Evolutionary conservation across 768 basidiomycete species (phyloP).

Genomic region (Pleurotus eryngii): DNA sequence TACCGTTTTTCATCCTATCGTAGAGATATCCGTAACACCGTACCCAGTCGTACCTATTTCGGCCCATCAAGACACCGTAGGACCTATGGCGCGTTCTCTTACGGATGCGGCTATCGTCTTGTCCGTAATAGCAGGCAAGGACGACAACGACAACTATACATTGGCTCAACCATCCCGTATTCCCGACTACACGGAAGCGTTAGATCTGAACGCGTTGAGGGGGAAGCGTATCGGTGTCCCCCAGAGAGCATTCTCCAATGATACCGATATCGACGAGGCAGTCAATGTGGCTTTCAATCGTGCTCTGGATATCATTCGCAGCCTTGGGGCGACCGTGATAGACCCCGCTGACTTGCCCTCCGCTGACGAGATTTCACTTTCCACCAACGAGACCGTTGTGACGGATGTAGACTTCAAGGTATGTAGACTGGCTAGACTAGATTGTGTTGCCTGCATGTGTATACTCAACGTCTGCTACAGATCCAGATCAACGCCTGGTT

Average conservation of each 20-base stretch:
- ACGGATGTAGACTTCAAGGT: slow-evolving; percentile 79
- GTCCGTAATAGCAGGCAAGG: slow-evolving; percentile 52
- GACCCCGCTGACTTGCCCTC: slow-evolving; percentile 63
- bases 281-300: slow-evolving; percentile 36
- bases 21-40: not conserved
- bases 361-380: slow-evolving; percentile 61
- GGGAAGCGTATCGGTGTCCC: slow-evolving; percentile 57
- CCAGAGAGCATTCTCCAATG: slow-evolving; percentile 33
- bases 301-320: slow-evolving; percentile 32
- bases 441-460: not conserved
- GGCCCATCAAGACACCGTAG: slow-evolving; percentile 55
- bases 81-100: slow-evolving; percentile 52
- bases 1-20: not conserved
- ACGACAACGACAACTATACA: slow-evolving; percentile 54
- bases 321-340: slow-evolving; percentile 48
- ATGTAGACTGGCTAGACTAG: not conserved
- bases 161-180: slow-evolving; percentile 46
- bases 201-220: slow-evolving; percentile 42
- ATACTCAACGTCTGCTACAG: not conserved
- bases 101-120: slow-evolving; percentile 55
- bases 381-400: slow-evolving; percentile 74
- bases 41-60: slow-evolving; percentile 53
- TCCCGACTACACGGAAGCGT: slow-evolving; percentile 54
- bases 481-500: not conserved
- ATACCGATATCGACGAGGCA: slow-evolving; percentile 28